Evolutionary conservation across 352 stramenopile genomes (phyloP).

Genomic region (Pythium periplocum): DNA sequence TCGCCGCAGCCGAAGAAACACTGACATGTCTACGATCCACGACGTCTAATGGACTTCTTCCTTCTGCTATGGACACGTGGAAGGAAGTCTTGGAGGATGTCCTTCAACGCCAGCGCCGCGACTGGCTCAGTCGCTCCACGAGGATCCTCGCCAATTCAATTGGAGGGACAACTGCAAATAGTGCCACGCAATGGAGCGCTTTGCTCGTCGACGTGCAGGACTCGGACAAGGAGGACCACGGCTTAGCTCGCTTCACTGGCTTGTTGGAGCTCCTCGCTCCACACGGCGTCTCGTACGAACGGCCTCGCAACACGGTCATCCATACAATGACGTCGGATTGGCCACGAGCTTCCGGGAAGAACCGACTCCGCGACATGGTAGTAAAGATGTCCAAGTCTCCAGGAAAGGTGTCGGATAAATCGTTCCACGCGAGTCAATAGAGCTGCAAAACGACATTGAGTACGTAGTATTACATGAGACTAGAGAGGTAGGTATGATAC

Average conservation of each 20-base stretch:
- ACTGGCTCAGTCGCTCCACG: constrained; percentile 8
- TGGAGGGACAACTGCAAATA: neutral
- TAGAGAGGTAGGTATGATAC: too few relatives aligned
- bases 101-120: constrained; percentile 1
- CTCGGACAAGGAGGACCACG: constrained; percentile 8
- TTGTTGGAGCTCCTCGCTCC: constrained; percentile 13
- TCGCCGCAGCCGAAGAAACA: constrained; percentile 11
- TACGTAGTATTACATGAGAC: too few relatives aligned
- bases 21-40: constrained; percentile 3
- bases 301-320: neutral
- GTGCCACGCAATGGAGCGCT: constrained; percentile 11
- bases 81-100: constrained; percentile 3
- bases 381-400: constrained; percentile 11
- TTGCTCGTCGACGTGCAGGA: constrained; percentile 18
- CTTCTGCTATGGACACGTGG: constrained; percentile 6
- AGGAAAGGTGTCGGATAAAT: neutral
- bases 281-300: constrained; percentile 13
- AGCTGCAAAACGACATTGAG: too few relatives aligned
- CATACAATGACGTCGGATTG: neutral
- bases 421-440: too few relatives aligned
- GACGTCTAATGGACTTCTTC: constrained; percentile 3
- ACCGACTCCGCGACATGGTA: constrained; percentile 16
- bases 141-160: too few relatives aligned
- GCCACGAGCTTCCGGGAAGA: neutral
- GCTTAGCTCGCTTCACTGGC: constrained; percentile 4